Evolutionary conservation across 2,329 filamentous ascomycete genomes (phyloP).

Genomic region (Lecanicillium sp.): DNA sequence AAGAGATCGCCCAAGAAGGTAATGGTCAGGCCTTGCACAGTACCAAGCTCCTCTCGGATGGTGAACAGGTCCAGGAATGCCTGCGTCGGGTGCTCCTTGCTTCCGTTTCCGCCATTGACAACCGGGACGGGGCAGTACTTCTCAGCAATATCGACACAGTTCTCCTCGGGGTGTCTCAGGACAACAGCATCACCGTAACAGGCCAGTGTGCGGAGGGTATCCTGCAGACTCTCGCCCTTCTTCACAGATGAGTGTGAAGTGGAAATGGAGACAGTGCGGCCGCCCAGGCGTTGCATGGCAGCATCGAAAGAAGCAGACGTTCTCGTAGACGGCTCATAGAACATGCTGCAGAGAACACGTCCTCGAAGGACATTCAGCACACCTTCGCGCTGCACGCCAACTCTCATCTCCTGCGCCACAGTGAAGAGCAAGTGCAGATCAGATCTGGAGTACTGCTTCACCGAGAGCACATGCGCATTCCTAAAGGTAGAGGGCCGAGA

Average conservation of each 20-base stretch:
- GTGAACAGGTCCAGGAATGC: conserved; percentile 97
- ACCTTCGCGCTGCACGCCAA: conserved; percentile 87
- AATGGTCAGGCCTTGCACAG: conserved; percentile 89
- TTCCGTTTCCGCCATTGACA: conserved; percentile 95
- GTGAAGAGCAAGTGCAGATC: conserved; percentile 94
- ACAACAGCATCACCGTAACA: conserved; percentile 95
- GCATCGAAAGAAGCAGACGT: conserved; percentile 95
- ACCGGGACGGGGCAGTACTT: conserved; percentile 86
- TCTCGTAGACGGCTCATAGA: conserved; percentile 95
- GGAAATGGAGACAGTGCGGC: conserved; percentile 72
- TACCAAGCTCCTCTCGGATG: conserved; percentile 94
- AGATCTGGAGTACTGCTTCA: conserved; percentile 78
- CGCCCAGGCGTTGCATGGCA: conserved; percentile 96
- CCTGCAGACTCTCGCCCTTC: conserved; percentile 90
- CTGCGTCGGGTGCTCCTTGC: conserved; percentile 93
- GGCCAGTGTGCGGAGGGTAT: conserved; percentile 85
- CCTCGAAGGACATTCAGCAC: conserved; percentile 81
- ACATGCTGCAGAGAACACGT: conserved; percentile 81
- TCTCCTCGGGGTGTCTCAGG: conserved; percentile 83
- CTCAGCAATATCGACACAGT: conserved; percentile 70
- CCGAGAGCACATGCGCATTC: conserved; percentile 81
- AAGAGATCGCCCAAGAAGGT: conserved; percentile 91
- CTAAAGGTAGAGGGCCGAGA: conserved; percentile 75
- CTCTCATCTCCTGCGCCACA: conserved; percentile 93
- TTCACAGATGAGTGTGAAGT: conserved; percentile 80